These are phyloP conservation scores for Cenchrus purpureus DNA, from an alignment of 176 grass and related monocot genomes.

Conservation along the genomic window DNA sequence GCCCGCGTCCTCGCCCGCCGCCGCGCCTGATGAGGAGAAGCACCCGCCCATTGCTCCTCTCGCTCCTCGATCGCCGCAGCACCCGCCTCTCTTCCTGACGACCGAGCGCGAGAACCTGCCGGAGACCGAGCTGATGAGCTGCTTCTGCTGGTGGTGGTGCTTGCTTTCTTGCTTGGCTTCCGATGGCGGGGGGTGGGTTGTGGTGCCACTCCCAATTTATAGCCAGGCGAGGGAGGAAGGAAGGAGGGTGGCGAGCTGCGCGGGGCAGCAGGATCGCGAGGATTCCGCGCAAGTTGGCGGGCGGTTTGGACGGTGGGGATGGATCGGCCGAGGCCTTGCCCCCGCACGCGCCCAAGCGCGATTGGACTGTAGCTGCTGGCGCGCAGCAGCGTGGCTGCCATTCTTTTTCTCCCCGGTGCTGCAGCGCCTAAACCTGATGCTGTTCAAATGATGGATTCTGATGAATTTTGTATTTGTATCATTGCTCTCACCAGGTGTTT, in stretches of 20 bases:
- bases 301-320: slow-evolving; percentile 34
- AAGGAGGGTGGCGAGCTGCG: background rate
- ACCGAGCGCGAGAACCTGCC: background rate
- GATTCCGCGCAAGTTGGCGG: slow-evolving; percentile 35
- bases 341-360: background rate
- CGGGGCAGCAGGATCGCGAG: background rate
- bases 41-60: slow-evolving; percentile 50
- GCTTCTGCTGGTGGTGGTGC: background rate
- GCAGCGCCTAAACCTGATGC: too few relatives aligned
- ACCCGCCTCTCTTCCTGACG: background rate
- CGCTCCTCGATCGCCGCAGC: too few relatives aligned
- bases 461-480: background rate
- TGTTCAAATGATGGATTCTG: background rate
- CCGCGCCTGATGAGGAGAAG: slow-evolving; percentile 36
- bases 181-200: slow-evolving; percentile 12
- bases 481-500: background rate
- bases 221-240: background rate
- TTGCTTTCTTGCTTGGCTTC: background rate
- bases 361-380: background rate
- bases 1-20: background rate
- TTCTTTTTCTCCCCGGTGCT: background rate
- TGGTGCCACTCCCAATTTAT: slow-evolving; percentile 23
- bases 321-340: background rate
- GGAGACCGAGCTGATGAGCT: background rate
- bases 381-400: background rate